Percentiles rank a stretch among this genome's conserved stretches.
phyloP scores from a whole-genome alignment of 2,329 filamentous ascomycete genomes.

The Venturia oleaginea region DNA sequence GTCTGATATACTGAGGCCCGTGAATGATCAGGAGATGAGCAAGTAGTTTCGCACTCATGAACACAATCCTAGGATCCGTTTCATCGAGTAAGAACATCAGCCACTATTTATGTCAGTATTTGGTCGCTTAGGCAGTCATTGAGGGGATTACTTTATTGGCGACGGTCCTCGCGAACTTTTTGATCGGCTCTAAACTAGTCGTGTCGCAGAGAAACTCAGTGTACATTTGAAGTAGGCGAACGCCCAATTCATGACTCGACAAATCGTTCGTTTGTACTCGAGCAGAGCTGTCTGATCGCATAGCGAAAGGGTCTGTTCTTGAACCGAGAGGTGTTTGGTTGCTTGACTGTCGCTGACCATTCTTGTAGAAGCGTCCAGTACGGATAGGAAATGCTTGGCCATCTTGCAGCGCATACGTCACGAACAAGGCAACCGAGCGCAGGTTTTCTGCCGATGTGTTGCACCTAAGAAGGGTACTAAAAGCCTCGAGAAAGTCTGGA shows the following conservation, averaged over 20 bases:
- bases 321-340: background rate
- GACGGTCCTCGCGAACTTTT: constrained; percentile 86
- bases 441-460: constrained; percentile 79
- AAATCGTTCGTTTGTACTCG: constrained; percentile 21
- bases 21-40: constrained; percentile 76
- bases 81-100: constrained; percentile 84
- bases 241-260: constrained; percentile 61
- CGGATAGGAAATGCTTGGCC: constrained; percentile 32
- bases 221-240: constrained; percentile 68
- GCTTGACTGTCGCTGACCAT: constrained; percentile 28
- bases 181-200: constrained; percentile 58
- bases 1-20: constrained; percentile 70
- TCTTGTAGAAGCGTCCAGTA: constrained; percentile 16
- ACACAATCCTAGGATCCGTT: constrained; percentile 71
- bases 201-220: constrained; percentile 68
- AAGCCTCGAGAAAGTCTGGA: constrained; percentile 66
- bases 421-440: constrained; percentile 78
- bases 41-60: constrained; percentile 73
- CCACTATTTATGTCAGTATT: constrained; percentile 49
- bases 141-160: constrained; percentile 67
- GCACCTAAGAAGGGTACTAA: constrained; percentile 69
- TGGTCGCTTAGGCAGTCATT: background rate
- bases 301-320: background rate
- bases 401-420: constrained; percentile 82
- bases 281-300: constrained; percentile 2